Evolutionary conservation across 169 alveolate genomes (phyloP).

Genomic region (Toxoplasma gondii): DNA sequence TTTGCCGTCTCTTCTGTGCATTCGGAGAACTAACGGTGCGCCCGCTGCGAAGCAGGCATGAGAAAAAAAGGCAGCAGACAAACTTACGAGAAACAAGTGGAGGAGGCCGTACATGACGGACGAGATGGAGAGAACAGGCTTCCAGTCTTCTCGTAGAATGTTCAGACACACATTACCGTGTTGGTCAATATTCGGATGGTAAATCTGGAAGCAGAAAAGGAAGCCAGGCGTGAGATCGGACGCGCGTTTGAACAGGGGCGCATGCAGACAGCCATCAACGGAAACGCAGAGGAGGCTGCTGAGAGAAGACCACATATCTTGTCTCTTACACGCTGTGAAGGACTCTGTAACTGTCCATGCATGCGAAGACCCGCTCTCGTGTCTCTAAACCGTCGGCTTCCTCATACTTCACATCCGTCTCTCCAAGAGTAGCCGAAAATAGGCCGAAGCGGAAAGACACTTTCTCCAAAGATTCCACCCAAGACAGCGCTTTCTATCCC

Average conservation of each 20-base stretch:
- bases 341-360: too few relatives aligned
- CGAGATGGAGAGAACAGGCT: slow-evolving; percentile 88
- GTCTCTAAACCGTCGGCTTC: too few relatives aligned
- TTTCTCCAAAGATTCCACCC: too few relatives aligned
- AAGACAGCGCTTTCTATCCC: too few relatives aligned
- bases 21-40: too few relatives aligned
- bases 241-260: neutral
- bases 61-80: neutral
- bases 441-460: too few relatives aligned
- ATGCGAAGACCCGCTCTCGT: too few relatives aligned
- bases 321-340: neutral
- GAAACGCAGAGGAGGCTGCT: neutral
- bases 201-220: slow-evolving; percentile 69
- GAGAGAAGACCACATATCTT: neutral
- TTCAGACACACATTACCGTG: slow-evolving; percentile 93
- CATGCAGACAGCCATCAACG: neutral
- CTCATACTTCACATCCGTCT: too few relatives aligned
- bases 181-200: slow-evolving; percentile 93
- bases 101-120: slow-evolving; percentile 87
- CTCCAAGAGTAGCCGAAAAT: too few relatives aligned
- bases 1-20: too few relatives aligned
- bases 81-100: slow-evolving; percentile 67
- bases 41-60: too few relatives aligned
- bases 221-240: neutral
- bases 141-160: slow-evolving; percentile 94